Conservation (phyloP, 1,284 basidiomycete genomes). For the Trichosporon coremiiforme region DNA sequence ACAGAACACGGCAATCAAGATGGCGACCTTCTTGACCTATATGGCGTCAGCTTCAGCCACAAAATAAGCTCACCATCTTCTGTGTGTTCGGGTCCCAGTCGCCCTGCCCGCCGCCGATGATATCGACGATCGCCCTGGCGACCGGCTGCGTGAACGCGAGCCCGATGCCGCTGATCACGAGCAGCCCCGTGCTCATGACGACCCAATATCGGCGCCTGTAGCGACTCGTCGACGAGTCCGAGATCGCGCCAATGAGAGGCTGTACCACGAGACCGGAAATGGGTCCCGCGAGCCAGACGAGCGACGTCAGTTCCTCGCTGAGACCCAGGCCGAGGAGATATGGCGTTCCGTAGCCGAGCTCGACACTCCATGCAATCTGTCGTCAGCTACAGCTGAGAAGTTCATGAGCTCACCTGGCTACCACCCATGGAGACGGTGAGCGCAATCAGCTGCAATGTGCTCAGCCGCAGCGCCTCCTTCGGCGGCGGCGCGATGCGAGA, state of each 20-base stretch:
- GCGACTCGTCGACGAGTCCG: slow-evolving; percentile 84
- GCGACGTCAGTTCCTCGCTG: slow-evolving; percentile 83
- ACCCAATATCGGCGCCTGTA: slow-evolving; percentile 92
- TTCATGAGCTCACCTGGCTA: slow-evolving; percentile 69
- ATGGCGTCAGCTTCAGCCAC: background rate
- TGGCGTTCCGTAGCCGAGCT: slow-evolving; percentile 83
- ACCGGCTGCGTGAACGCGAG: slow-evolving; percentile 83
- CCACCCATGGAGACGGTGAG: slow-evolving; percentile 65
- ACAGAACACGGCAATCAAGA: slow-evolving; percentile 80
- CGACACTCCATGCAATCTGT: slow-evolving; percentile 53
- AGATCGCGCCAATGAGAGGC: slow-evolving; percentile 92
- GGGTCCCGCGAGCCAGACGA: slow-evolving; percentile 92
- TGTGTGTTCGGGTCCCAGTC: slow-evolving; percentile 84
- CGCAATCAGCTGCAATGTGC: slow-evolving; percentile 52
- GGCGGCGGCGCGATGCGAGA: slow-evolving; percentile 15
- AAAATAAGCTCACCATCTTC: slow-evolving; percentile 60
- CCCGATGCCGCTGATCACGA: slow-evolving; percentile 58
- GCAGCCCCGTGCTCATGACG: slow-evolving; percentile 73
- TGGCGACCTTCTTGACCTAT: slow-evolving; percentile 71
- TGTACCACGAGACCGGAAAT: slow-evolving; percentile 90
- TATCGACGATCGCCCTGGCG: slow-evolving; percentile 73
- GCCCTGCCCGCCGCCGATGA: slow-evolving; percentile 73
- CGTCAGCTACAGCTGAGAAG: no score
- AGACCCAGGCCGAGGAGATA: slow-evolving; percentile 87
- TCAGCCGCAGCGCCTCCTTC: slow-evolving; percentile 27